Evolutionary conservation across 768 basidiomycete genomes (phyloP).

Genomic region (Royoungia palumana): DNA sequence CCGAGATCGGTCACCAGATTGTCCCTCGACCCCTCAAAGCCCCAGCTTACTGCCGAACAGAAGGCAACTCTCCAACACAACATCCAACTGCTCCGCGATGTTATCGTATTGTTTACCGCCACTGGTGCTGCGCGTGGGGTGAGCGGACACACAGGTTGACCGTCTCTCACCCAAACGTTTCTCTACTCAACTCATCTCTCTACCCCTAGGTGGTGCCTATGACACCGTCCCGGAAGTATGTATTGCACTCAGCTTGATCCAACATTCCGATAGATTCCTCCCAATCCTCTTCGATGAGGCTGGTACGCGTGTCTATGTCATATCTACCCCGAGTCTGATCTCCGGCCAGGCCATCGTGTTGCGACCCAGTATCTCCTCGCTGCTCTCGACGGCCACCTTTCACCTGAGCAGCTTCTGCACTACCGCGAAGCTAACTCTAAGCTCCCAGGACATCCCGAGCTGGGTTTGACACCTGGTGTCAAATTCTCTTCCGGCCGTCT

Average conservation of each 20-base stretch:
- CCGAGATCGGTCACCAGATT: slow-evolving; percentile 43
- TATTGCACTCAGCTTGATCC: slow-evolving; percentile 72
- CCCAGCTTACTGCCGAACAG: slow-evolving; percentile 61
- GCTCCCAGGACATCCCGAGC: slow-evolving; percentile 86
- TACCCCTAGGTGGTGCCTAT: slow-evolving; percentile 52
- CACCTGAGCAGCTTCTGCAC: slow-evolving; percentile 73
- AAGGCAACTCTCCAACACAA: slow-evolving; percentile 57
- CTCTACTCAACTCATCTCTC: slow-evolving; percentile 2
- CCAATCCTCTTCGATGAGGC: slow-evolving; percentile 81
- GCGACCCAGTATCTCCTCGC: slow-evolving; percentile 86
- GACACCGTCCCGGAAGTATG: slow-evolving; percentile 85
- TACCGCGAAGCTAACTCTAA: slow-evolving; percentile 86
- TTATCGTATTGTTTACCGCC: slow-evolving; percentile 81
- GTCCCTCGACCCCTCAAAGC: slow-evolving; percentile 66
- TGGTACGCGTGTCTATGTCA: slow-evolving; percentile 42
- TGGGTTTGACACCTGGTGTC: slow-evolving; percentile 87
- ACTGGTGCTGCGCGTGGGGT: slow-evolving; percentile 84
- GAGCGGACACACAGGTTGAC: slow-evolving; percentile 75
- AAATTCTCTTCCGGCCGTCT: slow-evolving; percentile 93
- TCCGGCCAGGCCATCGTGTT: slow-evolving; percentile 73
- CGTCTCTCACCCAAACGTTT: background rate
- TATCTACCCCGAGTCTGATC: background rate
- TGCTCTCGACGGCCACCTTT: slow-evolving; percentile 68
- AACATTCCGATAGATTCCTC: slow-evolving; percentile 55
- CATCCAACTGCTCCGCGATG: slow-evolving; percentile 80